Conservation (phyloP, 352 stramenopile species). For the Phytophthora boehmeriae region DNA sequence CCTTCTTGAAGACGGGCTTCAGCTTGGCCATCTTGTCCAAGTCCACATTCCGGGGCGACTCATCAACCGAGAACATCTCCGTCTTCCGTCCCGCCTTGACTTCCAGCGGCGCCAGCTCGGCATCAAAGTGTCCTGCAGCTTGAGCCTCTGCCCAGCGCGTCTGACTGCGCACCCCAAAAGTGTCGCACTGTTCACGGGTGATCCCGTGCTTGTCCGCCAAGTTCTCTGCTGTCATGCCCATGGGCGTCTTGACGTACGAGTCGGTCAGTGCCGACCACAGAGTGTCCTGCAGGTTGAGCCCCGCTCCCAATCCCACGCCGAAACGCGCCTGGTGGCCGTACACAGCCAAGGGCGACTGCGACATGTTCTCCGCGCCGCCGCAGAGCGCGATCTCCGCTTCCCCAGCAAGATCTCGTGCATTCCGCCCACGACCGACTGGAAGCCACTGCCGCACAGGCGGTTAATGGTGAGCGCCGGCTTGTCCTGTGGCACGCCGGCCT, state of each 20-base stretch:
- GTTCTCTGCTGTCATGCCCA: constrained; percentile 99
- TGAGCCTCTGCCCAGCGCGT: constrained; percentile 92
- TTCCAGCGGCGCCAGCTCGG: constrained; percentile 92
- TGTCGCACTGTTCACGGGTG: constrained; percentile 94
- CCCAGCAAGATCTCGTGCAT: constrained; percentile 92
- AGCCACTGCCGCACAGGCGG: constrained; percentile 96
- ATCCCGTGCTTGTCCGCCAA: constrained; percentile 96
- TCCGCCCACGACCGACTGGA: constrained; percentile 95
- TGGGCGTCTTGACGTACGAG: constrained; percentile 93
- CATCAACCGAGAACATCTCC: constrained; percentile 73
- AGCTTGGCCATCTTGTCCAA: constrained; percentile 91
- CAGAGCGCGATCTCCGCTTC: constrained; percentile 91
- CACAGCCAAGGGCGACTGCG: constrained; percentile 91
- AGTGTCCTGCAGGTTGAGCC: constrained; percentile 94
- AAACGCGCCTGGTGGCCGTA: constrained; percentile 94
- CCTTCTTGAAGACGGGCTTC: constrained; percentile 97
- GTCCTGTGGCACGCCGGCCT: constrained; percentile 87
- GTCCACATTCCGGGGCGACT: constrained; percentile 82
- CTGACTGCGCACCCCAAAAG: constrained; percentile 95
- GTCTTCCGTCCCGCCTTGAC: constrained; percentile 94
- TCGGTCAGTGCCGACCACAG: constrained; percentile 98
- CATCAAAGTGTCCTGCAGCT: constrained; percentile 92
- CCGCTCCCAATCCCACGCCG: constrained; percentile 92
- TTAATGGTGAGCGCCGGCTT: constrained; percentile 97
- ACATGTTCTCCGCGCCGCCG: constrained; percentile 97